Evolutionary conservation across 2,329 filamentous ascomycete genomes (phyloP), one percentile per base, ranked within the genome.

Genomic region (Arthrocladium fulminans): DNA sequence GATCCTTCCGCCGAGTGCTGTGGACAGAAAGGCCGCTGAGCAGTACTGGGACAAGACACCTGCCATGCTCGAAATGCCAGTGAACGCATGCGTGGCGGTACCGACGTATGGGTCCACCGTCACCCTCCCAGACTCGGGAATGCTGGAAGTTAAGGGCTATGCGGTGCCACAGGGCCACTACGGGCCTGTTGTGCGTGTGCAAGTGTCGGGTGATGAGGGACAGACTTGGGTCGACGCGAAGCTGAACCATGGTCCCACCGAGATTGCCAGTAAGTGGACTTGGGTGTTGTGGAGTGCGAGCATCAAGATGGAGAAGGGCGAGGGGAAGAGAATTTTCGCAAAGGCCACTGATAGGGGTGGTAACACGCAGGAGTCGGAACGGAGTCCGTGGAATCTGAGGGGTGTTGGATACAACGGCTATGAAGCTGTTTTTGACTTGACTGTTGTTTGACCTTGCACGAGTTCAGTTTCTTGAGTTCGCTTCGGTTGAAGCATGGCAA

Each of bases 351-450:
- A 81, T 63, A 63, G 57, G 32, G 71, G 64, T 22, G 75, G 76
- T 2, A 75, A 79, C 57, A 64, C 63, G 20, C 77, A 81, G 57
- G 62, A 61, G 19, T 61, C 67, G 51, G 64, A 65, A 50, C 52
- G 51, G 48, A 67, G 71, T 2, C 61, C 71, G 56, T 81, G 78
- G 77, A 81, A 81, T 60, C 61, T 77, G 50, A 67, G 77, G 49
- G 77, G 77, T 0, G 75, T 81, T 3, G 75, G 68, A 23, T 81
- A 81, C 62, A 78, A 79, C 62, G 78, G 74, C 1, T 81, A 75
- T 62, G 77, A 77, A 2, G 73, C 77, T 55, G 68, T 67, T 24
- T 71, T 63, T 54, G 68, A 72, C 32, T 55, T 81, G 48, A 72
- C 68, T 24, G 60, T 79, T 47, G 32, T 64, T 34, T 61, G 47